Percentiles rank a stretch among this genome's conserved stretches.
phyloP scores from a whole-genome alignment of 306 rosid species.

The Fagus crenata region DNA sequence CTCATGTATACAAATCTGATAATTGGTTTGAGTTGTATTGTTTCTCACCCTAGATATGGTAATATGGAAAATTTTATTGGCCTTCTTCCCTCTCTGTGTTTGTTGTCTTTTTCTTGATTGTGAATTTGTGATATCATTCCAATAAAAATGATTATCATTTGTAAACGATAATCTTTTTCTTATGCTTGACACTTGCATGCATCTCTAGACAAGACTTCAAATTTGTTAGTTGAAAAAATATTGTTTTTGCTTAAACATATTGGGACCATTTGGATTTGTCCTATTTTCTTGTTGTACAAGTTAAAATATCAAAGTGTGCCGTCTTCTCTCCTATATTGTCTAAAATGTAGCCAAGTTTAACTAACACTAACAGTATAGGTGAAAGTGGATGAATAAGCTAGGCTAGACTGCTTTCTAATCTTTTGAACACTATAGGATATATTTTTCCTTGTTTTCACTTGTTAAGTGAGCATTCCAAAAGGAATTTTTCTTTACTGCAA shows the following conservation, averaged over 20 bases:
- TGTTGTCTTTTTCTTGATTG: background rate
- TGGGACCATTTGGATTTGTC: background rate
- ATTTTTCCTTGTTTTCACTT: background rate
- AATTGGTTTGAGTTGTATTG: background rate
- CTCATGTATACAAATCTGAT: background rate
- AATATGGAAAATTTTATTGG: background rate
- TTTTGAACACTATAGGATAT: background rate
- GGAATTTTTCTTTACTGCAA: background rate
- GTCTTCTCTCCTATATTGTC: background rate
- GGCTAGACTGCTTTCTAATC: background rate
- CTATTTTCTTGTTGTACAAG: background rate
- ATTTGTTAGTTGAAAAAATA: background rate
- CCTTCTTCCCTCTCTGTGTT: too few relatives aligned
- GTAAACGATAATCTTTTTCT: background rate
- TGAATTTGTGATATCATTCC: background rate
- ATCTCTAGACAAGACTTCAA: background rate
- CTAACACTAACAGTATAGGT: background rate
- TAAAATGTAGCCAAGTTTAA: background rate
- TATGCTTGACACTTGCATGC: background rate
- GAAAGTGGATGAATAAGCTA: background rate
- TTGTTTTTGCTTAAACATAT: conserved; percentile 1
- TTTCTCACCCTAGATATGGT: background rate
- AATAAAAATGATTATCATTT: background rate
- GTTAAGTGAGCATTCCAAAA: background rate
- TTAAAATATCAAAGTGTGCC: background rate